A percentile compares a stretch with the other conserved stretches of the same genome.
Evolutionary conservation across 441 rosid species (phyloP).

Genomic region (Heliophila coronopifolia): DNA sequence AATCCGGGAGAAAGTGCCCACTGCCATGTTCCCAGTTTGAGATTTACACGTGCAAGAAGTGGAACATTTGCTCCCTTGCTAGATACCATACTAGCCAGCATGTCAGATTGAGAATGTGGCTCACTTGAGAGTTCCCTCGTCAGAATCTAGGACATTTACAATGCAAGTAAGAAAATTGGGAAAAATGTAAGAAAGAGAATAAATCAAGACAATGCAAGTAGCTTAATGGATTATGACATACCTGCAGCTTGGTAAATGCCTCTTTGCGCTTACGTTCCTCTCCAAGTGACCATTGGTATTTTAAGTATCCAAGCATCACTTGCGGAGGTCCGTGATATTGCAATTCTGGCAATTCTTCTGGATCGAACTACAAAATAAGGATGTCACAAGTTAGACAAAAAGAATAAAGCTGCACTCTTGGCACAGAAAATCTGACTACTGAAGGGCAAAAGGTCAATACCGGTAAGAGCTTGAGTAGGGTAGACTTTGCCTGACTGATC

Average conservation of each 20-base stretch:
- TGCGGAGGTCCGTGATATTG: conserved; percentile 91
- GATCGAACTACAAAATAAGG: conserved; percentile 66
- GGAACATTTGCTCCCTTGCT: conserved; percentile 51
- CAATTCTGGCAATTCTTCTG: conserved; percentile 77
- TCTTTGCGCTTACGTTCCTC: conserved; percentile 95
- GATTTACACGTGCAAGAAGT: conserved; percentile 90
- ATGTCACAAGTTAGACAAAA: conserved; percentile 17
- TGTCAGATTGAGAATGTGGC: conserved; percentile 49
- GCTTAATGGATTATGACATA: conserved; percentile 25
- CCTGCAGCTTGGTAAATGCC: conserved; percentile 88
- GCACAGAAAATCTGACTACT: conserved; percentile 5
- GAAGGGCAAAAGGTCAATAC: conserved; percentile 16
- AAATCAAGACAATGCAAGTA: conserved; percentile 9
- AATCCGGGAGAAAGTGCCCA: conserved; percentile 86
- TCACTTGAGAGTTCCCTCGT: conserved; percentile 68
- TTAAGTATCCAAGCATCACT: conserved; percentile 93
- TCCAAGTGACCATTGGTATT: conserved; percentile 99
- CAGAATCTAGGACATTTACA: conserved; percentile 46
- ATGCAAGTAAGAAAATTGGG: conserved; percentile 14
- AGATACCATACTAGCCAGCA: conserved; percentile 43
- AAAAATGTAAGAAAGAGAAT: conserved; percentile 13
- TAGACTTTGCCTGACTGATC: conserved; percentile 95
- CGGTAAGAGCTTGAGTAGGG: conserved; percentile 88
- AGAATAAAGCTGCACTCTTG: conserved; percentile 15
- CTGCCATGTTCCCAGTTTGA: conserved; percentile 82